phyloP scores from a whole-genome alignment of 805 yeast species.

The Metahyphopichia silvanorum region DNA sequence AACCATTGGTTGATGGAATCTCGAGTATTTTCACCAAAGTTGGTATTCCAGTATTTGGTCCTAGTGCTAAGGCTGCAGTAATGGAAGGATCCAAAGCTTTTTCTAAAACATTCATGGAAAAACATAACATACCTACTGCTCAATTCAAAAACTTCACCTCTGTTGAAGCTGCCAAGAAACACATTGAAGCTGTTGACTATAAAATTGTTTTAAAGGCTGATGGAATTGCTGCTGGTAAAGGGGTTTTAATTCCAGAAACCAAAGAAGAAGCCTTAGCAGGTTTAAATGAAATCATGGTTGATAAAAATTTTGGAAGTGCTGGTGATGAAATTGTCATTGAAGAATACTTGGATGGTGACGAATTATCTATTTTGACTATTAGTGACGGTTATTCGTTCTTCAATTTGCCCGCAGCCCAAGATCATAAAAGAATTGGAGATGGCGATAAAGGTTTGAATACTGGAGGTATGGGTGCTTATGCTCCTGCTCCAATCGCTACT shows the following conservation, averaged over 20 bases:
- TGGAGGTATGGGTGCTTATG: slow-evolving; percentile 99
- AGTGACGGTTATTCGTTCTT: slow-evolving; percentile 90
- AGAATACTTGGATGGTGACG: slow-evolving; percentile 96
- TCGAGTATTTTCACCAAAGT: slow-evolving; percentile 65
- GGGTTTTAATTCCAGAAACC: slow-evolving; percentile 86
- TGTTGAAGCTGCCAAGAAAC: slow-evolving; percentile 70
- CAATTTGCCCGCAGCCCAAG: slow-evolving; percentile 96
- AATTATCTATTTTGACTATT: slow-evolving; percentile 85
- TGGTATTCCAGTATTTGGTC: slow-evolving; percentile 97
- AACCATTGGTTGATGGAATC: slow-evolving; percentile 95
- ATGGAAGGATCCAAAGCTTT: slow-evolving; percentile 98
- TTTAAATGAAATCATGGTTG: slow-evolving; percentile 84
- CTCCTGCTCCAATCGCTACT: slow-evolving; percentile 96
- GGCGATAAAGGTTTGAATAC: slow-evolving; percentile 94
- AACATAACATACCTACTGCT: slow-evolving; percentile 93
- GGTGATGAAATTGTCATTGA: slow-evolving; percentile 93
- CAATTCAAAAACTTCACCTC: slow-evolving; percentile 77
- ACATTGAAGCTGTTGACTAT: slow-evolving; percentile 62
- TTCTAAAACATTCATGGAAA: slow-evolving; percentile 90
- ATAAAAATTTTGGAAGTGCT: slow-evolving; percentile 84
- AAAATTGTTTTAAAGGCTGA: slow-evolving; percentile 93
- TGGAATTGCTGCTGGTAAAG: slow-evolving; percentile 98
- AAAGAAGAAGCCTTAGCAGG: slow-evolving; percentile 84
- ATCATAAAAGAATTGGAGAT: slow-evolving; percentile 92
- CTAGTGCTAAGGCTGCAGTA: slow-evolving; percentile 82